Base-by-base conservation (phyloP, 805 yeast species). In the Barnettozyma botsteinii region DNA sequence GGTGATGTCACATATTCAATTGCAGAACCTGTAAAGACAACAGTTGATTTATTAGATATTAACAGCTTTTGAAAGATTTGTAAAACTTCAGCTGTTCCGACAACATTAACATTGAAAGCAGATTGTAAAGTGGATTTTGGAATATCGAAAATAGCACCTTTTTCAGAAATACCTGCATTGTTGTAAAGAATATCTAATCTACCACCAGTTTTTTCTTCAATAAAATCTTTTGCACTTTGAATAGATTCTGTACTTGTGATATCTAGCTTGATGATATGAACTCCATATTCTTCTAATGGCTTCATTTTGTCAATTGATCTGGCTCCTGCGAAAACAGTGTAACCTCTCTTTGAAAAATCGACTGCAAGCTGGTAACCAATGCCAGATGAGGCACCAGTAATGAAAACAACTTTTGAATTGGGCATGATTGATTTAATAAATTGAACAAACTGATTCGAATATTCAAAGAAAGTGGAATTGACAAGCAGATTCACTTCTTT, bases 351-450 rank as follows among this genome's bases (percentile, higher is more conserved):
- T 18, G 69, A 63, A 31, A 77, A 62, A 45, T 71, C 74, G 15
- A 56, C 47, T 7, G 78, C 69, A 6, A 75, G 47, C 17, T 64
- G 66, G 43, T 60, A 68, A 0, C 84, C 84, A 38, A 77, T 77
- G 13, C 84, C 83, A 0, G 75, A 67, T 0, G 81, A 73, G 7
- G 79, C 77, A 10, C 83, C 83, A 1, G 80, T 74, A 23, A 77
- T 72, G 33, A 79, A 63, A 6, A 77, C 84, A 13, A 31, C 26
- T 31, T 31, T 14, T 8, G 34, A 22, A 25, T 21, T 31, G 6
- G 13, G 9, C 22, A 14, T 21, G 11, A 21, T 8, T 8, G 15
- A n/a, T 25, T 25, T 13, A 25, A 25, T 25, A 25, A 21, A 21
- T 21, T 7, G 9, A 21, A 21, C 6, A 21, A 7, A 21, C n/a